Percentiles rank a stretch among this genome's conserved stretches.
These are phyloP conservation scores for Erythrobasidium hasegawianum DNA, from an alignment of 1,284 basidiomycete genomes.

Conservation along the genomic window DNA sequence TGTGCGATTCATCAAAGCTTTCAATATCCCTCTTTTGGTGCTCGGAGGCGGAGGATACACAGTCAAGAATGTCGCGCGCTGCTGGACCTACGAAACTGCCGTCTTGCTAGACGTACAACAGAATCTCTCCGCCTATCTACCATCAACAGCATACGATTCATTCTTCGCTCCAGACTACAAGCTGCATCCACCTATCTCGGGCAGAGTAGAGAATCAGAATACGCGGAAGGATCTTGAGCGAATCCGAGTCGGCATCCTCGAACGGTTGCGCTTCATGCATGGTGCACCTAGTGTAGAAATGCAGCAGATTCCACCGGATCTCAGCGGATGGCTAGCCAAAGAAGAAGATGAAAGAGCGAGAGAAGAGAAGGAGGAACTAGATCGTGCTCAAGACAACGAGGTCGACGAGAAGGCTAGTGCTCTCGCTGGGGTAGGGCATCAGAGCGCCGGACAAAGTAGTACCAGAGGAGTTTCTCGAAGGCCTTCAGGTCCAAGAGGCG, in stretches of 20 bases:
- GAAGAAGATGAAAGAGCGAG: conserved; percentile 31
- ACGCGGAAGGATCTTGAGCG: conserved; percentile 74
- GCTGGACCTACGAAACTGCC: conserved; percentile 97
- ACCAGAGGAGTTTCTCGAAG: conserved; percentile 1
- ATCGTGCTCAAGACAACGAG: conserved; percentile 57
- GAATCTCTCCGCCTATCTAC: conserved; percentile 77
- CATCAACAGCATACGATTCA: conserved; percentile 81
- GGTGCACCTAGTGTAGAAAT: conserved; percentile 94
- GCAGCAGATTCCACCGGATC: conserved; percentile 91
- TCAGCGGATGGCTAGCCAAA: conserved; percentile 69
- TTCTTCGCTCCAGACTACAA: conserved; percentile 92
- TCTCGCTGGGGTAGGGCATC: background rate
- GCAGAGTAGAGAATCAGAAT: conserved; percentile 90
- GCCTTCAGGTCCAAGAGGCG: conserved; percentile 11
- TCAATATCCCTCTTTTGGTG: conserved; percentile 81
- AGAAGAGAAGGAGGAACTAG: conserved; percentile 68
- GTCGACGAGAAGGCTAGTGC: conserved; percentile 53
- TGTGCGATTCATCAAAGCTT: conserved; percentile 90
- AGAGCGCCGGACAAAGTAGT: background rate
- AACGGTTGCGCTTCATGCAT: conserved; percentile 86
- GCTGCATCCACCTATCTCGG: conserved; percentile 85
- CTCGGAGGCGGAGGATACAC: conserved; percentile 95
- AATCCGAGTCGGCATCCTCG: conserved; percentile 79
- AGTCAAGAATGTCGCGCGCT: conserved; percentile 82
- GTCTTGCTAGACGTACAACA: conserved; percentile 73